Evolutionary conservation across 257 asterid genomes (phyloP), one percentile per base, ranked within the genome.

Genomic region (Misopates orontium): DNA sequence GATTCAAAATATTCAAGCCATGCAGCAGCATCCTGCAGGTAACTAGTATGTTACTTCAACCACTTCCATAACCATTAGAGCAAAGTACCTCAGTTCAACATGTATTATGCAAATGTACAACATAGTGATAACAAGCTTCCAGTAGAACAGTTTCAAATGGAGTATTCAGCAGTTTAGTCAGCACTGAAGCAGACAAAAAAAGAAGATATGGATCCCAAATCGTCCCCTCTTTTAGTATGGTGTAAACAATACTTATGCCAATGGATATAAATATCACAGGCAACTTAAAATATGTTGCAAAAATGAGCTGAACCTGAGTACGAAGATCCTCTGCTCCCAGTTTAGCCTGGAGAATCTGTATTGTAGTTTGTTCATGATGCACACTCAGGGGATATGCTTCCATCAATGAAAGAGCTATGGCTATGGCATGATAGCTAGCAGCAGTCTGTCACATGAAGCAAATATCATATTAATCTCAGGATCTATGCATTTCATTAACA

Each of bases 1-100:
- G 99, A 94, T 80, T 94, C 98, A 66, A 94, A 94, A 79, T 90
- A 94, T 68, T 94, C 99, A 44, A 88, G 99, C 99, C 99, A 94
- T 44, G 99, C 98, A 75, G 98, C 98, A 78, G 99, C 99, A 85
- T 94, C 99, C 99, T 94, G 83, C 72, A 85, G 50, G 59, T 41
- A n/a, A n/a, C 51, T 19, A 19, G 22, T 39, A 44, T 22, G 53
- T 52, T 36, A 6, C 15, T 59, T 56, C n/a, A 13, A 45, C 10
- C 15, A 64, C 23, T 5, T 25, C 22, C 17, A 67, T 28, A 28
- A 28, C 36, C 36, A 28, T 28, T 28, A 28, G 6, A 28, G 36
- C 6, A 28, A 28, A 28, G 36, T 6, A 28, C 36, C 36, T 28
- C 36, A 28, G 4, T 28, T 28, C 36, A 28, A 28, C 36, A 28